Conservation (phyloP, 139 green algal species). For the Closterium sp. region DNA sequence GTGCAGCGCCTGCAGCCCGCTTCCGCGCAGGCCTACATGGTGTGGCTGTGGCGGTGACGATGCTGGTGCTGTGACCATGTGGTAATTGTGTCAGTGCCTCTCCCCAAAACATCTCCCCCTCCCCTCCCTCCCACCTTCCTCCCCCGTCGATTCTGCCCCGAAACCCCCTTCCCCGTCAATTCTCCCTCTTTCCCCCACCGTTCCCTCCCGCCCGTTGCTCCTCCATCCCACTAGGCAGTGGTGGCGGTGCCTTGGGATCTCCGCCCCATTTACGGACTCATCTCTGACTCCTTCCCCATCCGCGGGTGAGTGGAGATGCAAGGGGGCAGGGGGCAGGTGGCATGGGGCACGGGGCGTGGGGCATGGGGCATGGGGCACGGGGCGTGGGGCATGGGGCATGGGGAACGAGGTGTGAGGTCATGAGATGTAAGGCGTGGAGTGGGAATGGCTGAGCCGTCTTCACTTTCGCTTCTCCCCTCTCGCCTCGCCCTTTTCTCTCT, state of each 20-base stretch:
- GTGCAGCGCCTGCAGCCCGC: neutral
- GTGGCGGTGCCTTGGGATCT: neutral
- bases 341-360: neutral
- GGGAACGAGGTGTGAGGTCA: neutral
- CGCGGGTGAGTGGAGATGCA: neutral
- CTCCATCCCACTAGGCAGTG: neutral
- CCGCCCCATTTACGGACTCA: neutral
- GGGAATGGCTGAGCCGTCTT: too few species aligned
- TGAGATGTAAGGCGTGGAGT: neutral
- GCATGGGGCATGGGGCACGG: neutral
- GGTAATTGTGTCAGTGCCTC: too few species aligned
- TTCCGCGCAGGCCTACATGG: too few species aligned
- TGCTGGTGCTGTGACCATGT: too few species aligned
- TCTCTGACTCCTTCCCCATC: neutral
- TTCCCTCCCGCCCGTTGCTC: neutral
- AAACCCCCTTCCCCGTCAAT: neutral
- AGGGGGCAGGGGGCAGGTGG: too few species aligned
- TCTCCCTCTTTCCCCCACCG: neutral
- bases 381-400: neutral
- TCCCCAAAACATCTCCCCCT: too few species aligned
- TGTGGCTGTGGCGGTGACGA: too few species aligned
- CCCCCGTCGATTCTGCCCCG: too few species aligned
- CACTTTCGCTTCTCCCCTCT: neutral
- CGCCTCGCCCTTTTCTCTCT: neutral
- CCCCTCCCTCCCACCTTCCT: too few species aligned